A percentile compares a stretch with the other conserved stretches of the same genome.
These are phyloP conservation scores for Batkoa obscura DNA, from an alignment of 371 early-diverging fungal species.

Conservation along the genomic window DNA sequence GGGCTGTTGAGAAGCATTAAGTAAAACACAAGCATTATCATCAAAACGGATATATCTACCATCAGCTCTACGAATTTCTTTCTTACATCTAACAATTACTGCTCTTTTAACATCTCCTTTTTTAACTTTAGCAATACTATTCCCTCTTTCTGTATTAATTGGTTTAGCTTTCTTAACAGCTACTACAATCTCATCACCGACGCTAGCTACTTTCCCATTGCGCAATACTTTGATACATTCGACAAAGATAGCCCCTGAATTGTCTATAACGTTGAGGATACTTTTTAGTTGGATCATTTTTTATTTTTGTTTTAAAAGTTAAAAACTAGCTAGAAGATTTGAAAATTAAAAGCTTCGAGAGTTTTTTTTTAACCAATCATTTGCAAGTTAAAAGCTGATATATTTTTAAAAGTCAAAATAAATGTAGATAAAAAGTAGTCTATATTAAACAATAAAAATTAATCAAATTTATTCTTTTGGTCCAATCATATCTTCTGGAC, in stretches of 20 bases:
- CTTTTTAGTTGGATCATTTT: conserved; percentile 69
- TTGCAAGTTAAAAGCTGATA: too few species aligned
- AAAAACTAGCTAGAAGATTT: neutral
- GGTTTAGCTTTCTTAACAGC: conserved; percentile 80
- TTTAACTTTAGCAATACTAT: conserved; percentile 52
- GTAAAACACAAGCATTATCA: conserved; percentile 91
- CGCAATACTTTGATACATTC: conserved; percentile 91
- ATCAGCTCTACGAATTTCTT: conserved; percentile 77
- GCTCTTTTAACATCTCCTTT: conserved; percentile 92
- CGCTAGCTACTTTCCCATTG: conserved; percentile 55
- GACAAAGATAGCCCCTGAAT: conserved; percentile 83
- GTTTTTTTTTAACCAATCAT: neutral
- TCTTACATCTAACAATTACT: conserved; percentile 78
- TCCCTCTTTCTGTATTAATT: conserved; percentile 11
- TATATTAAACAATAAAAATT: too few species aligned
- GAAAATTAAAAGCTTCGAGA: neutral
- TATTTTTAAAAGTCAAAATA: too few species aligned
- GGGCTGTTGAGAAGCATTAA: conserved; percentile 84
- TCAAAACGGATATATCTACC: conserved; percentile 88
- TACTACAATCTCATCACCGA: conserved; percentile 89
- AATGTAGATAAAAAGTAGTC: too few species aligned
- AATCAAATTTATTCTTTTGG: neutral
- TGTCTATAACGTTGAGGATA: conserved; percentile 80
- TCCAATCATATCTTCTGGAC: conserved; percentile 77
- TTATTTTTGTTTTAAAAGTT: neutral